Conservation (phyloP, 148 eudicot genomes). For the Cornus suecica region DNA sequence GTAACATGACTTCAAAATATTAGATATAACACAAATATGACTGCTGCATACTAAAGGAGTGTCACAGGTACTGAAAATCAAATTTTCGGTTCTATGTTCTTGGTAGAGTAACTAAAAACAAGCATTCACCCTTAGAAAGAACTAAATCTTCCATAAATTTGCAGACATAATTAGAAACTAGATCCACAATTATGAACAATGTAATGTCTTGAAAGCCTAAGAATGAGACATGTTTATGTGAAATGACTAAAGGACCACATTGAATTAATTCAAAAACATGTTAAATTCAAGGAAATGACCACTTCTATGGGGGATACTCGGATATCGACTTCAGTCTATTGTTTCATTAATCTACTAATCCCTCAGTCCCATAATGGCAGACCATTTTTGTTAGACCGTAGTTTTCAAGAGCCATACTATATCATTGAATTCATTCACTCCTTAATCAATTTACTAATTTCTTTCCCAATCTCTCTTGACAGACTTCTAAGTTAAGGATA, state of each 20-base stretch:
- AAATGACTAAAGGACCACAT: neutral
- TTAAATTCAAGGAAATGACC: neutral
- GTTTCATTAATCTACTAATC: neutral
- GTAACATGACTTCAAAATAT: neutral
- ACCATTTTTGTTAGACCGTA: neutral
- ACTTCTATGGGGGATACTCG: neutral
- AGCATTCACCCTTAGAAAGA: no score
- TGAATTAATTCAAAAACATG: neutral
- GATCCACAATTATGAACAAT: no score
- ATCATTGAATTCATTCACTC: neutral
- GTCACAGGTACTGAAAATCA: no score
- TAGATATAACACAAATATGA: neutral
- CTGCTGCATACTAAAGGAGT: no score
- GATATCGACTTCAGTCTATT: neutral
- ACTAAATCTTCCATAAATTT: no score
- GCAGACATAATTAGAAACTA: no score
- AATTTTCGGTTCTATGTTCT: no score
- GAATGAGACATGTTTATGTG: neutral
- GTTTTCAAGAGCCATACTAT: neutral
- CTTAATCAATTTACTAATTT: neutral
- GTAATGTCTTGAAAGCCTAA: neutral
- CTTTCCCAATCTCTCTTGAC: neutral
- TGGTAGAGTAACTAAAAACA: no score
- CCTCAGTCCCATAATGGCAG: neutral
- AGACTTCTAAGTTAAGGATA: neutral